Conservation (phyloP, 106 monocot genomes). For the Dendrobium catenatum region DNA sequence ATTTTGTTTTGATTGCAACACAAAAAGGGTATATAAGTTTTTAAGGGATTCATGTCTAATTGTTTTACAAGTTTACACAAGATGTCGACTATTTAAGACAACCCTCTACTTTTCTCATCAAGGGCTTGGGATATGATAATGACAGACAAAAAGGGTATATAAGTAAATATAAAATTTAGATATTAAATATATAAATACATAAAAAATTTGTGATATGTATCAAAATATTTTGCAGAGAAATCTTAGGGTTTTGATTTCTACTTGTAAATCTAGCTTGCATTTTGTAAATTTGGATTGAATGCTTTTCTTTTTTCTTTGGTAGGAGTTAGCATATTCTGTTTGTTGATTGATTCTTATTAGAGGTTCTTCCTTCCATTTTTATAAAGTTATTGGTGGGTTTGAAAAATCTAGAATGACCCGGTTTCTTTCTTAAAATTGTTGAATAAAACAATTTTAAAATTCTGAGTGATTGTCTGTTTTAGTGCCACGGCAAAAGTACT, state of each 20-base stretch:
- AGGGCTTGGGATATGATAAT: too few species aligned
- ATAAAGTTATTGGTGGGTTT: neutral
- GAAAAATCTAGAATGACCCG: neutral
- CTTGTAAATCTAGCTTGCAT: neutral
- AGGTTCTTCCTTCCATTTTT: neutral
- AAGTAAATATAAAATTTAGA: too few species aligned
- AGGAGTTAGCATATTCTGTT: neutral
- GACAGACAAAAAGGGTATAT: too few species aligned
- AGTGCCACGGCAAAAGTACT: slow-evolving; percentile 98
- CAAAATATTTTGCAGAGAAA: neutral
- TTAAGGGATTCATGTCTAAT: too few species aligned
- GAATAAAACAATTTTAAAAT: neutral
- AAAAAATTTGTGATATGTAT: too few species aligned
- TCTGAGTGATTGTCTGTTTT: neutral
- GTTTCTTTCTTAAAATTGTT: neutral
- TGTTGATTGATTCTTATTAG: neutral
- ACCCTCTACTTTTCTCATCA: too few species aligned
- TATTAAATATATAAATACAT: too few species aligned
- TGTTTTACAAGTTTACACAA: too few species aligned
- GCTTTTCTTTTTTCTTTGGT: neutral
- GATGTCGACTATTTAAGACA: too few species aligned
- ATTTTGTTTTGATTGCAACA: too few species aligned
- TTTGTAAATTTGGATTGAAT: neutral
- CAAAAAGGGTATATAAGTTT: too few species aligned
- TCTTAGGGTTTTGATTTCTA: neutral